These are phyloP conservation scores for Beauveria asiatica DNA, from an alignment of 2,329 filamentous ascomycete species.

Conservation along the genomic window DNA sequence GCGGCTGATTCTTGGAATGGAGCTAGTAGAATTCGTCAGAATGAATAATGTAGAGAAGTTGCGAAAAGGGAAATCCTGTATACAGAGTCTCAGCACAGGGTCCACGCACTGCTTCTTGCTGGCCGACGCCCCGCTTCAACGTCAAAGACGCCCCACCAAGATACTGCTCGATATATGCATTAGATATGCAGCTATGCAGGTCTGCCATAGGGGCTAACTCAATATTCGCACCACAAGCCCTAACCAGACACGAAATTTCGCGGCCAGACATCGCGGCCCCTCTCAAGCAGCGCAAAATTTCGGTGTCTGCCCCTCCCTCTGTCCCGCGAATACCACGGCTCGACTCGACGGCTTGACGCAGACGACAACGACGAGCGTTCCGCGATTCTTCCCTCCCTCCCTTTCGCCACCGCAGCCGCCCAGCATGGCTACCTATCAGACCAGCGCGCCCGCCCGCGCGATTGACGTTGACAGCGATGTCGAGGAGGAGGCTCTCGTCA, in stretches of 20 bases:
- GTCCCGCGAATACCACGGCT: not conserved
- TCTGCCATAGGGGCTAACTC: conserved; percentile 16
- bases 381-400: not conserved
- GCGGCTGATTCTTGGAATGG: not conserved
- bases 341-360: conserved; percentile 13
- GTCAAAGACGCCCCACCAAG: conserved; percentile 16
- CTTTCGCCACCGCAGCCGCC: conserved; percentile 12
- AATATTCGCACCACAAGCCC: conserved; percentile 30
- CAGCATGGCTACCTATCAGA: conserved; percentile 53
- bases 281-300: conserved; percentile 28
- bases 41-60: conserved; percentile 3
- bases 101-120: conserved; percentile 9
- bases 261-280: conserved; percentile 19
- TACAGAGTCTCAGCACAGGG: conserved; percentile 8
- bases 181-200: conserved; percentile 20
- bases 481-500: conserved; percentile 91
- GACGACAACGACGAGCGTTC: conserved; percentile 20
- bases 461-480: conserved; percentile 81
- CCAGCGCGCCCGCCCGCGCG: conserved; percentile 50
- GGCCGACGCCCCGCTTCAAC: conserved; percentile 19
- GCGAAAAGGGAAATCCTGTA: not conserved
- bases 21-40: conserved; percentile 7
- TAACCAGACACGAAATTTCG: conserved; percentile 30
- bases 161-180: conserved; percentile 19
- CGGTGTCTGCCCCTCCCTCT: conserved; percentile 23